phyloP scores from a whole-genome alignment of 345 rosid genomes.

The Hypericum androsaemum region DNA sequence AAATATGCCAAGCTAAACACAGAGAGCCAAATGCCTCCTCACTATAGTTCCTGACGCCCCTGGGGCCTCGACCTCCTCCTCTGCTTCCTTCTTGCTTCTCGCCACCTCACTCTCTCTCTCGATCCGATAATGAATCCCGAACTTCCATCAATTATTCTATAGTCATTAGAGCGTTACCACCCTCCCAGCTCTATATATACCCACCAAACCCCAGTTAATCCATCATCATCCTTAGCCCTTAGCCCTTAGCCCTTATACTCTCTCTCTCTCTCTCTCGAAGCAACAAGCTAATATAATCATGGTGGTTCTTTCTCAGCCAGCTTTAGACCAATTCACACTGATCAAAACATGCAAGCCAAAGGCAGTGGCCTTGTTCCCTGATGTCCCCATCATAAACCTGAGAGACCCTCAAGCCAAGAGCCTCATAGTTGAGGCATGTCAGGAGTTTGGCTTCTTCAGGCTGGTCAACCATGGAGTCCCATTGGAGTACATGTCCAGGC shows the following conservation, averaged over 20 bases:
- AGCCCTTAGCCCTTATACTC: neutral
- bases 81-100: neutral
- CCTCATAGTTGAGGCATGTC: constrained; percentile 50
- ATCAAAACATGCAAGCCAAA: constrained; percentile 55
- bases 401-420: constrained; percentile 46
- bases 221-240: too few species aligned
- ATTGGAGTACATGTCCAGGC: constrained; percentile 29
- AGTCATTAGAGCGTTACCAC: too few species aligned
- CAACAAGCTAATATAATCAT: constrained; percentile 22
- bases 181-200: too few species aligned
- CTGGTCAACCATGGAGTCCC: constrained; percentile 73
- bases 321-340: constrained; percentile 36
- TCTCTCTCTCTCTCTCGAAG: constrained; percentile 3
- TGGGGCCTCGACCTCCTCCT: neutral
- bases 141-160: too few species aligned
- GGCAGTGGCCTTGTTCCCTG: constrained; percentile 17
- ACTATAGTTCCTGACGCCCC: neutral
- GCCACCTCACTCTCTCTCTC: constrained; percentile 2
- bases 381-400: constrained; percentile 55
- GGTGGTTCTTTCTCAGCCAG: constrained; percentile 62
- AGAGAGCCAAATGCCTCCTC: too few species aligned
- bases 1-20: too few species aligned
- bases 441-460: constrained; percentile 73
- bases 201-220: too few species aligned
- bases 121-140: constrained; percentile 5